Percentiles rank a stretch among this genome's conserved stretches.
These are phyloP conservation scores for Solanum clarkiae DNA, from an alignment of 257 asterid species.

Conservation along the genomic window DNA sequence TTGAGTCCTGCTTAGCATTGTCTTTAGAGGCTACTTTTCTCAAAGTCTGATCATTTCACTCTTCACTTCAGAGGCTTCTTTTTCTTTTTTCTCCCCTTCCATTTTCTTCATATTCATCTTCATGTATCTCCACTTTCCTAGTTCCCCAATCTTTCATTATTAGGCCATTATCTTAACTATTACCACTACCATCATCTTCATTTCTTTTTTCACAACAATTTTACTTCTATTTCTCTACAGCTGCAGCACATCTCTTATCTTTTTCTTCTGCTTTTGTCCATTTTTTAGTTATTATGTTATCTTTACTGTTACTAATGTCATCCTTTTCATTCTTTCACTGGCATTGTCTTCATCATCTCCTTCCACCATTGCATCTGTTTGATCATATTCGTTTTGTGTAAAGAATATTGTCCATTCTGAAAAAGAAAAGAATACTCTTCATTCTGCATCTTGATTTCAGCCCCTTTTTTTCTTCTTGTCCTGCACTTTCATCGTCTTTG, in stretches of 20 bases:
- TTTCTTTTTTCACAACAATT: neutral
- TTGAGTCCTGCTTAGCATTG: neutral
- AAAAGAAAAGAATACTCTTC: neutral
- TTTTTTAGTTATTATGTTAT: neutral
- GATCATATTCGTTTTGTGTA: neutral
- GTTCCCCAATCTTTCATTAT: neutral
- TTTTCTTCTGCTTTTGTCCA: neutral
- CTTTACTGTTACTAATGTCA: neutral
- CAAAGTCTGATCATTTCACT: neutral
- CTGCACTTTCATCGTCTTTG: neutral
- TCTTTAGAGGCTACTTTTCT: neutral
- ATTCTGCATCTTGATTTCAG: neutral
- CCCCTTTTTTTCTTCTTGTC: neutral
- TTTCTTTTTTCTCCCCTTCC: neutral
- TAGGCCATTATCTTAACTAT: neutral
- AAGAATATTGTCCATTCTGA: neutral
- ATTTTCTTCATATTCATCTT: neutral
- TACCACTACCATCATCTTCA: neutral
- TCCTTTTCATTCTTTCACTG: neutral
- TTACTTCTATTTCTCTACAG: neutral
- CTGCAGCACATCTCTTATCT: neutral
- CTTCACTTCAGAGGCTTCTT: neutral
- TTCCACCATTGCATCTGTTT: neutral
- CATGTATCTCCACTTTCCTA: neutral
- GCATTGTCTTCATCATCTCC: neutral